Evolutionary conservation across 2,329 filamentous ascomycete species (phyloP).

Genomic region (Coniochaeta ligniaria): DNA sequence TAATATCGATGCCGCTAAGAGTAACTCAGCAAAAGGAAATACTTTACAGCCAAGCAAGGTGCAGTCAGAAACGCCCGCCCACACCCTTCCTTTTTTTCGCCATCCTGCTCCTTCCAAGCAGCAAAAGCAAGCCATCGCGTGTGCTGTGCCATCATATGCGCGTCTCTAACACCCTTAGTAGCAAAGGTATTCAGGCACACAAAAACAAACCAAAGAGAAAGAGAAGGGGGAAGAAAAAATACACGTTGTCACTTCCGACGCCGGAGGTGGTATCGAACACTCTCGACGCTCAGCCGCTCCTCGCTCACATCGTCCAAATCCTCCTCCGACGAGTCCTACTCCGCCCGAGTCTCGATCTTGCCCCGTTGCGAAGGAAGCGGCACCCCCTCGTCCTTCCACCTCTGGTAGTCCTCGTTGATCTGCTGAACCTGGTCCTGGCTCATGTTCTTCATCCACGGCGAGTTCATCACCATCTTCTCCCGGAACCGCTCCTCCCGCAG

Average conservation of each 20-base stretch:
- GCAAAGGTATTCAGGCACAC: neutral
- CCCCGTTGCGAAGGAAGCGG: neutral
- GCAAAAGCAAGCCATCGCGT: neutral
- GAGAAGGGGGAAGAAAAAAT: neutral
- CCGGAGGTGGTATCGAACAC: no score
- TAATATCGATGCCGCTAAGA: neutral
- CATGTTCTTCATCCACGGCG: slow-evolving; percentile 71
- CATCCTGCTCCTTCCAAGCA: neutral
- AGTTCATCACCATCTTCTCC: slow-evolving; percentile 78
- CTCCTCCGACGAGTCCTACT: neutral
- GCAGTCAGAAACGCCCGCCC: neutral
- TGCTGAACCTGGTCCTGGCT: slow-evolving; percentile 71
- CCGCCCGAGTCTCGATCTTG: neutral
- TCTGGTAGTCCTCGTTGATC: slow-evolving; percentile 58
- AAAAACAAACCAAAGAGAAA: neutral
- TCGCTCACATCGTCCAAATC: no score
- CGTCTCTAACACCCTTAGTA: neutral
- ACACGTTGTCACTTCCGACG: neutral
- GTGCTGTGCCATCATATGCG: neutral
- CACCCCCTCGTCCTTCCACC: slow-evolving; percentile 42
- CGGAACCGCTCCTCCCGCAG: slow-evolving; percentile 44
- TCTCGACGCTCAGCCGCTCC: no score
- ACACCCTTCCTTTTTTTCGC: neutral
- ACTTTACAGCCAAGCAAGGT: neutral
- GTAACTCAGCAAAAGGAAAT: neutral